Conservation (phyloP, 441 rosid species). For the Lepidium campestre region DNA sequence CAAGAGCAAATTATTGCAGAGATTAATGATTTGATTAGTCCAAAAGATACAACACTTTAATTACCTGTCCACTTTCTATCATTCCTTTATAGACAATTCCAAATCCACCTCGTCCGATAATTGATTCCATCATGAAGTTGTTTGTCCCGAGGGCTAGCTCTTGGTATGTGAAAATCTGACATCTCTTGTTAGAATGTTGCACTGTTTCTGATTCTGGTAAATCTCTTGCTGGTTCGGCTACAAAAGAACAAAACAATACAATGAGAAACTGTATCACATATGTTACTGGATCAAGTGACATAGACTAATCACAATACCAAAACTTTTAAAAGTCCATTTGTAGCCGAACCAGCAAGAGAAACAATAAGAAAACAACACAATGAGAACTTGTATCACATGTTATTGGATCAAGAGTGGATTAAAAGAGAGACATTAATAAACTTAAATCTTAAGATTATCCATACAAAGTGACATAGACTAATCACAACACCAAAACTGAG, state of each 20-base stretch:
- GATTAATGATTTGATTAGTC: background rate
- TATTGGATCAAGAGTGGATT: background rate
- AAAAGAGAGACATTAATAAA: background rate
- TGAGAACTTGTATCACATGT: background rate
- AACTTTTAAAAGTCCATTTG: no score
- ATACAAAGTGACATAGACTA: background rate
- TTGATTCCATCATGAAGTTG: slow-evolving; percentile 32
- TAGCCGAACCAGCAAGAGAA: no score
- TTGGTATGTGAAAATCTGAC: slow-evolving; percentile 32
- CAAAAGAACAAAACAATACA: background rate
- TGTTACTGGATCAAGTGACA: background rate
- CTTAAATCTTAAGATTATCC: background rate
- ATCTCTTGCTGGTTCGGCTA: slow-evolving; percentile 19
- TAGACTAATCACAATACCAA: no score
- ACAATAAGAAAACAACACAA: no score
- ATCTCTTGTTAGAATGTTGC: background rate
- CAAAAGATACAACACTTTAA: background rate
- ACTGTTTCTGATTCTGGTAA: slow-evolving; percentile 9
- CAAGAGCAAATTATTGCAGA: background rate
- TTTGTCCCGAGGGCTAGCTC: slow-evolving; percentile 48
- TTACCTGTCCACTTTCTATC: slow-evolving; percentile 36
- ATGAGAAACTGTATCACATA: background rate
- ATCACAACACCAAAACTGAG: background rate
- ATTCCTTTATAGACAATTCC: slow-evolving; percentile 47
- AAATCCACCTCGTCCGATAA: slow-evolving; percentile 65